Percentiles rank a stretch among this genome's conserved stretches.
phyloP scores from a whole-genome alignment of 2,329 filamentous ascomycete genomes.

The Endocalyx cinctus region DNA sequence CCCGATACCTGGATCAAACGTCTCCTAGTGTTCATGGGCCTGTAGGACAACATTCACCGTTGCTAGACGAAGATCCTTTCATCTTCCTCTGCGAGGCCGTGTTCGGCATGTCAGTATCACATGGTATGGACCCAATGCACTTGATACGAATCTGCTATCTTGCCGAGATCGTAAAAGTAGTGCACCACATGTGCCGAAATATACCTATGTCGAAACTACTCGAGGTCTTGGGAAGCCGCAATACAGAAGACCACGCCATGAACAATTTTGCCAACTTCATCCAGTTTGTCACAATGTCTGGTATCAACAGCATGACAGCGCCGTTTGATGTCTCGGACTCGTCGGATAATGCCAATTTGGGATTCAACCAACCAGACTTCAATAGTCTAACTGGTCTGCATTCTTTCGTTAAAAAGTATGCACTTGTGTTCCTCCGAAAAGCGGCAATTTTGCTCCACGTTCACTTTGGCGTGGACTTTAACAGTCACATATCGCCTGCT shows the following conservation, averaged over 20 bases:
- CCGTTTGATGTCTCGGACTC: slow-evolving; percentile 30
- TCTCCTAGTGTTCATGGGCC: slow-evolving; percentile 36
- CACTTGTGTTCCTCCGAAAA: slow-evolving; percentile 87
- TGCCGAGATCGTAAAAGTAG: slow-evolving; percentile 82
- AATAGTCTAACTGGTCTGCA: slow-evolving; percentile 52
- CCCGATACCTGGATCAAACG: slow-evolving; percentile 41
- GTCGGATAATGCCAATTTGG: slow-evolving; percentile 35
- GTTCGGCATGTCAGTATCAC: slow-evolving; percentile 62
- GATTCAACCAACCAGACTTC: slow-evolving; percentile 52
- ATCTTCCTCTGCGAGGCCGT: slow-evolving; percentile 77
- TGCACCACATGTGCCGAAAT: slow-evolving; percentile 55
- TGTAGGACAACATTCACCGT: slow-evolving; percentile 46
- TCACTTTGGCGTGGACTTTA: slow-evolving; percentile 84
- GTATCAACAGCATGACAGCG: slow-evolving; percentile 32
- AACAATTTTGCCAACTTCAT: slow-evolving; percentile 55
- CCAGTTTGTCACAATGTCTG: slow-evolving; percentile 39
- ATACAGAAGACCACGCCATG: slow-evolving; percentile 41
- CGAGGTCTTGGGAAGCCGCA: slow-evolving; percentile 37
- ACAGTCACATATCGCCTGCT: slow-evolving; percentile 58
- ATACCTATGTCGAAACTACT: slow-evolving; percentile 48
- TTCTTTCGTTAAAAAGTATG: slow-evolving; percentile 70
- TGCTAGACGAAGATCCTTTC: slow-evolving; percentile 69
- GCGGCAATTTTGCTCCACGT: slow-evolving; percentile 77
- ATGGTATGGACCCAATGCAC: slow-evolving; percentile 71
- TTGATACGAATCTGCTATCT: slow-evolving; percentile 82